Conservation (phyloP, 2,329 filamentous ascomycete genomes). For the Thyridium curvatum region DNA sequence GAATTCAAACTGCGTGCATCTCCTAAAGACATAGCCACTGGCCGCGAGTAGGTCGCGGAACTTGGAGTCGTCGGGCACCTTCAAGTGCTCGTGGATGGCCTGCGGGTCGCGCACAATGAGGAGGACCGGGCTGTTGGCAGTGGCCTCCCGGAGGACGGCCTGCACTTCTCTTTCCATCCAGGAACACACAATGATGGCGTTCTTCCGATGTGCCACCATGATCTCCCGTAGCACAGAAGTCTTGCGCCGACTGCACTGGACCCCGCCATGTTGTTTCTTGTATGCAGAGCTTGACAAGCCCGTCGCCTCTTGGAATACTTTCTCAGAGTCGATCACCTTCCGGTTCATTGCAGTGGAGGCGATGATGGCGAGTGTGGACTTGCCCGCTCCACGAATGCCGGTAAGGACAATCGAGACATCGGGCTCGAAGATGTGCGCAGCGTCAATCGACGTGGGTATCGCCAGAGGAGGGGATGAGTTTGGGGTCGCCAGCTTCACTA, state of each 20-base stretch:
- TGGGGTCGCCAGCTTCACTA: background rate
- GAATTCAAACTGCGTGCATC: constrained; percentile 69
- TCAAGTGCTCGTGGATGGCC: constrained; percentile 59
- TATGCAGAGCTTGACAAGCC: constrained; percentile 57
- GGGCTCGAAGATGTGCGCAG: constrained; percentile 36
- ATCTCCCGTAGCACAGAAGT: constrained; percentile 54
- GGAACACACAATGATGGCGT: constrained; percentile 65
- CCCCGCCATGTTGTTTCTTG: constrained; percentile 54
- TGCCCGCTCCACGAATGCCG: constrained; percentile 68
- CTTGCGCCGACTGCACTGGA: constrained; percentile 58
- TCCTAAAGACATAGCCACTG: constrained; percentile 52
- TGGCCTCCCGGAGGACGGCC: constrained; percentile 53
- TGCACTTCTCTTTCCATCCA: constrained; percentile 62
- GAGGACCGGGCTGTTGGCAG: constrained; percentile 61
- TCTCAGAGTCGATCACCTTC: constrained; percentile 63
- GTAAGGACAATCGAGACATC: constrained; percentile 68
- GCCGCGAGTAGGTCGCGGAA: constrained; percentile 52
- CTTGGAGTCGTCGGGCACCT: constrained; percentile 46
- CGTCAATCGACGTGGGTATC: background rate
- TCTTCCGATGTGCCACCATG: constrained; percentile 50
- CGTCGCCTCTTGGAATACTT: constrained; percentile 58
- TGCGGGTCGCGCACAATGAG: constrained; percentile 60
- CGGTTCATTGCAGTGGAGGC: constrained; percentile 64
- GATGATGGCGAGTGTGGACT: constrained; percentile 70
- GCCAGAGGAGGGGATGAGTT: too few species aligned